These are phyloP conservation scores for Malus orientalis DNA, from an alignment of 306 rosid species.

Conservation along the genomic window DNA sequence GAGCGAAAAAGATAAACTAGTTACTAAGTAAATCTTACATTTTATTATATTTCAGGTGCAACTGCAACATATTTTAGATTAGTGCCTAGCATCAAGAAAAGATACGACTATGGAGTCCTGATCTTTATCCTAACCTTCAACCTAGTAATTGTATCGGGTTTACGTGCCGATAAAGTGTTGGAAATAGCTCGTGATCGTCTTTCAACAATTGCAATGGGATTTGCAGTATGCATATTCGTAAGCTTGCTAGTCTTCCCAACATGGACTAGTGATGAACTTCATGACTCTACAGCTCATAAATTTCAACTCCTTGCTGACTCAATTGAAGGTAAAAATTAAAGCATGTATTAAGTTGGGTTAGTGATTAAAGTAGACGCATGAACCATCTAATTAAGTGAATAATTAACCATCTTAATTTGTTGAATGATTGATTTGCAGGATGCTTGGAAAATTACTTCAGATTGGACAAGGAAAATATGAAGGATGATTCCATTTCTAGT, in stretches of 20 bases:
- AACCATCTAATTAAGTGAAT: neutral
- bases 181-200: constrained; percentile 62
- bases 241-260: constrained; percentile 56
- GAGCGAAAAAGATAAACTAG: neutral
- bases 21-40: neutral
- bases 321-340: constrained; percentile 41
- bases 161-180: constrained; percentile 41
- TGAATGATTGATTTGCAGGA: constrained; percentile 18
- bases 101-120: constrained; percentile 70
- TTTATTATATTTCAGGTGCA: constrained; percentile 46
- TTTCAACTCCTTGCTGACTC: constrained; percentile 49
- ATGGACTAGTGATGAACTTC: constrained; percentile 93
- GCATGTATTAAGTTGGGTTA: neutral
- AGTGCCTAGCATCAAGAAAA: constrained; percentile 60
- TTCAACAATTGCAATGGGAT: constrained; percentile 57
- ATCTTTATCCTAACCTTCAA: constrained; percentile 72
- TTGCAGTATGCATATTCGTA: constrained; percentile 47
- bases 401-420: neutral
- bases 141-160: constrained; percentile 68
- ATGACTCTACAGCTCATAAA: constrained; percentile 40
- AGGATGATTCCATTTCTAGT: constrained; percentile 23
- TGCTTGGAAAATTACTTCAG: constrained; percentile 53
- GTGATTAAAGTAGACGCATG: neutral
- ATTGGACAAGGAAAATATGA: constrained; percentile 11
- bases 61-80: constrained; percentile 43